These are phyloP conservation scores for Scedosporium boydii DNA, from an alignment of 2,329 filamentous ascomycete genomes.

Conservation along the genomic window DNA sequence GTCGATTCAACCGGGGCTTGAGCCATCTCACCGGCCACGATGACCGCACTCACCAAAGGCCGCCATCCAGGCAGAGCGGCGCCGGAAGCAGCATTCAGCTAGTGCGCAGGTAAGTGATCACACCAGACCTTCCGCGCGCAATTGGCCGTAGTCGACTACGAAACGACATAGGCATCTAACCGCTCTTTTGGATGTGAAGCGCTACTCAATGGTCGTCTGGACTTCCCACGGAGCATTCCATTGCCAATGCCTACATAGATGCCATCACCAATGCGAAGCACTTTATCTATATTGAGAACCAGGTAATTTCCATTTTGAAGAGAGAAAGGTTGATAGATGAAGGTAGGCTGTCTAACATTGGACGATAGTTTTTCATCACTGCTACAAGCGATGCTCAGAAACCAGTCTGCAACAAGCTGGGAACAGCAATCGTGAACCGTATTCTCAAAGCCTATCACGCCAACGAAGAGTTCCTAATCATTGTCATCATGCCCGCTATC, in stretches of 20 bases:
- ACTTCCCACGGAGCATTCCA: constrained; percentile 58
- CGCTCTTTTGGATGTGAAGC: constrained; percentile 19
- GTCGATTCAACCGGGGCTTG: constrained; percentile 2
- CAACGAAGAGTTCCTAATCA: constrained; percentile 60
- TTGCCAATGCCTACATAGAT: constrained; percentile 74
- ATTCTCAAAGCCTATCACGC: constrained; percentile 61
- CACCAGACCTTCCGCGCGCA: background rate
- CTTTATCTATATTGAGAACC: constrained; percentile 75
- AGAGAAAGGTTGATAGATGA: rapidly evolving
- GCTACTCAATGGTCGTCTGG: constrained; percentile 43
- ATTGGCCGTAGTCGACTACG: no score
- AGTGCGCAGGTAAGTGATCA: constrained; percentile 32
- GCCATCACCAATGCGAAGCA: constrained; percentile 59
- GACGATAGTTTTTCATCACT: constrained; percentile 69
- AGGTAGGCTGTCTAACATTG: background rate
- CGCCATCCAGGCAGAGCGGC: constrained; percentile 8
- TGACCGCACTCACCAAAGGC: constrained; percentile 7
- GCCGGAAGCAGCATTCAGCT: constrained; percentile 32
- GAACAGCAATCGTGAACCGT: constrained; percentile 67
- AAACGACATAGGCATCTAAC: background rate
- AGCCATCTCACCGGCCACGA: background rate
- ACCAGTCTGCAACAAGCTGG: constrained; percentile 69
- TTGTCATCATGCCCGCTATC: constrained; percentile 70
- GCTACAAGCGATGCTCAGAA: constrained; percentile 61
- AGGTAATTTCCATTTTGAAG: constrained; percentile 23